Percentiles rank a stretch among this genome's conserved stretches.
phyloP scores from a whole-genome alignment of 176 grass and related monocot species.

The Oryza meyeriana region DNA sequence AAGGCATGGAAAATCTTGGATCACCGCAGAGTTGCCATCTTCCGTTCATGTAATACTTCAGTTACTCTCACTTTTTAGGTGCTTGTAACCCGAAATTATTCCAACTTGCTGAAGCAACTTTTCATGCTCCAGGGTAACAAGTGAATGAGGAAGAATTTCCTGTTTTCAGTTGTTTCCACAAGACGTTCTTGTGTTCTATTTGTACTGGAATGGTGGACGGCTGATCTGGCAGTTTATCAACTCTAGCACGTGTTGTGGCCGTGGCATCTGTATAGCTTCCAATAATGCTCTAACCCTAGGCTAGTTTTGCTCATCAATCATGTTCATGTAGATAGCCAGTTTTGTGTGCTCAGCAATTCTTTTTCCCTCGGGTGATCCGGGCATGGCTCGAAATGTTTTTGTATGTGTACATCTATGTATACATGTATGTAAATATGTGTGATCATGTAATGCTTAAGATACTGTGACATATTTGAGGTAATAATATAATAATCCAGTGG shows the following conservation, averaged over 20 bases:
- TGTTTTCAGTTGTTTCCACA: slow-evolving; percentile 27
- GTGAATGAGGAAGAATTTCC: slow-evolving; percentile 31
- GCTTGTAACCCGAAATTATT: neutral
- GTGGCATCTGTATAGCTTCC: slow-evolving; percentile 40
- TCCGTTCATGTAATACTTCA: slow-evolving; percentile 47
- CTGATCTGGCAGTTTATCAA: slow-evolving; percentile 21
- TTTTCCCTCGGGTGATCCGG: slow-evolving; percentile 29
- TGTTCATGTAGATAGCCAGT: slow-evolving; percentile 45
- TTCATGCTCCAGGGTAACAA: slow-evolving; percentile 43
- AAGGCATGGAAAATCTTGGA: slow-evolving; percentile 44
- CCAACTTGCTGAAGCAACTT: neutral
- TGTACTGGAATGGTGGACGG: slow-evolving; percentile 10
- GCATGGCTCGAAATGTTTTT: slow-evolving; percentile 32
- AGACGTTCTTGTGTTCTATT: slow-evolving; percentile 23
- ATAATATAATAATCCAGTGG: slow-evolving; percentile 29
- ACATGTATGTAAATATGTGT: slow-evolving; percentile 41
- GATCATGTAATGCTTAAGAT: slow-evolving; percentile 21
- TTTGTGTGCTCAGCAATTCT: slow-evolving; percentile 49
- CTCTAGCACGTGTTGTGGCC: slow-evolving; percentile 7
- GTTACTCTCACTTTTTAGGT: neutral
- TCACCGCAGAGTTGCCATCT: slow-evolving; percentile 52
- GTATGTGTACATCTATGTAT: slow-evolving; percentile 20
- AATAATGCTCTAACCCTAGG: slow-evolving; percentile 53
- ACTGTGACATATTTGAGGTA: neutral
- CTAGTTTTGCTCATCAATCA: slow-evolving; percentile 32